Evolutionary conservation across 2,329 filamentous ascomycete species (phyloP), one percentile per base, ranked within the genome.

Genomic region (Penicillium fuscoglaucum): DNA sequence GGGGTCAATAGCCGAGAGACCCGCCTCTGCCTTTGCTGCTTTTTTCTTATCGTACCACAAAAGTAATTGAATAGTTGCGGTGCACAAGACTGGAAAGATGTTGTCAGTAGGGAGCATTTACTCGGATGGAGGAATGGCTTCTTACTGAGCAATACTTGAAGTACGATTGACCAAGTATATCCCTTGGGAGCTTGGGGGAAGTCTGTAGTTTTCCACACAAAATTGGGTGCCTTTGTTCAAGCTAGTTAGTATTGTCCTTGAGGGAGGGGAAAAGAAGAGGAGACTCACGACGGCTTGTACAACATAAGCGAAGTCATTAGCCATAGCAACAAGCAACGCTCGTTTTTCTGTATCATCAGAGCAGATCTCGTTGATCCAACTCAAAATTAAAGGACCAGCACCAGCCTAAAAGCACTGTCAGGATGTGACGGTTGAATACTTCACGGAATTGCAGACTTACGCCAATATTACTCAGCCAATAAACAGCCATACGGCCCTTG

Each of bases 131-230:
- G 9, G n/a, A n/a, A 19, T 13, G 5, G 9, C 35, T 45, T 52
- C 56, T 68, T 63, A 76, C 74, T 66, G 2, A 75, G 63, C 2
- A 77, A 59, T 7, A 72, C 40, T 47, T 75, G 70, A 5, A 78
- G 56, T 0, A 74, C 61, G 19, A 76, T 72, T 1, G 67, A 71
- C 70, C 70, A 78, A 0, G 68, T 61, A 52, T 77, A 77, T 6
- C 76, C 76, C 29, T 73, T 74, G 15, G 58, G 65, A 0, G 75
- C 75, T 1, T 66, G 68, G 0, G 76, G 76, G 33, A 76, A 78
- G 6, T 72, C 72, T 0, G 72, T 73, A 0, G 75, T 78, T 52
- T 77, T 77, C 76, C 76, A 78, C 1, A 78, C 71, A 48, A 78
- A 77, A 50, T 78, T 78, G 0, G 75, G 75, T 1, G 68, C 66